Conservation (phyloP, 2,329 filamentous ascomycete genomes). For the Cadophora gregata region DNA sequence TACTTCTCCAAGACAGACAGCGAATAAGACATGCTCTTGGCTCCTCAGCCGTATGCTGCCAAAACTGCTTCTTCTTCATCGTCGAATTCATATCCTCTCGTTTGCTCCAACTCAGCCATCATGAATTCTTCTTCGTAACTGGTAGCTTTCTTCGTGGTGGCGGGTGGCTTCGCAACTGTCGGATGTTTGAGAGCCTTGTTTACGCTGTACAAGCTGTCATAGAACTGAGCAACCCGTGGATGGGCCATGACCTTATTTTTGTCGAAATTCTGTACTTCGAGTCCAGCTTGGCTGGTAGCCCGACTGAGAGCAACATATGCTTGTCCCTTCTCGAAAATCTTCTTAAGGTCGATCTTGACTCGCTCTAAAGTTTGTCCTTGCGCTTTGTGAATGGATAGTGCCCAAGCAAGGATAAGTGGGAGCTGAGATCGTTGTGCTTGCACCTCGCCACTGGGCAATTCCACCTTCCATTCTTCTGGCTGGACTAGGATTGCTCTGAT, state of each 20-base stretch:
- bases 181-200: slow-evolving; percentile 54
- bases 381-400: slow-evolving; percentile 96
- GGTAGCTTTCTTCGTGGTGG: slow-evolving; percentile 26
- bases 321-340: slow-evolving; percentile 95
- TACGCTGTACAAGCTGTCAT: slow-evolving; percentile 78
- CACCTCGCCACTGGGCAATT: slow-evolving; percentile 92
- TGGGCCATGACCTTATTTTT: slow-evolving; percentile 94
- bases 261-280: slow-evolving; percentile 90
- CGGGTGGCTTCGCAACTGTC: slow-evolving; percentile 36
- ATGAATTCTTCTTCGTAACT: slow-evolving; percentile 35
- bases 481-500: slow-evolving; percentile 79
- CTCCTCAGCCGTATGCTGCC: slow-evolving; percentile 50
- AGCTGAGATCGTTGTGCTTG: slow-evolving; percentile 84
- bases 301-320: slow-evolving; percentile 96
- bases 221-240: slow-evolving; percentile 83
- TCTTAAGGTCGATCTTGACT: slow-evolving; percentile 91
- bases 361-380: slow-evolving; percentile 89
- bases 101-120: slow-evolving; percentile 22
- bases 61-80: slow-evolving; percentile 56
- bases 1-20: slow-evolving; percentile 14
- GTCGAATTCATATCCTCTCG: slow-evolving; percentile 43
- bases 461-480: slow-evolving; percentile 93
- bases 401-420: slow-evolving; percentile 95
- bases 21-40: background rate
- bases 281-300: slow-evolving; percentile 83